phyloP scores from a whole-genome alignment of 768 basidiomycete genomes.

The Naematelia aurantialba region DNA sequence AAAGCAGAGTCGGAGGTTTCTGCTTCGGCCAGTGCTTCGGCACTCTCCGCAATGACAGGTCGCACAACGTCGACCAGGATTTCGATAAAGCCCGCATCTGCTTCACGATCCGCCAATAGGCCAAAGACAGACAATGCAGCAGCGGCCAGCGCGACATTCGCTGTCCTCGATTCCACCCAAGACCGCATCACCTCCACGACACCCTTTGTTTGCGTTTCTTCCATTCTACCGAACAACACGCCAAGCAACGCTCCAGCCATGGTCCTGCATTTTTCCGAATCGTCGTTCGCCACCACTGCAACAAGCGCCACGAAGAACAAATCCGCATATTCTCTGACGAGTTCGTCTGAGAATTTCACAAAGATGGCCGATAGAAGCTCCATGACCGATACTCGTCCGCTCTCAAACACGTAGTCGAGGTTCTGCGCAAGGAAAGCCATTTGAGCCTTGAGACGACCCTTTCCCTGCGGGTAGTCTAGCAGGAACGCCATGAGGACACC shows the following conservation, averaged over 20 bases:
- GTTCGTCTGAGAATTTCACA: constrained; percentile 70
- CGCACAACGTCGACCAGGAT: constrained; percentile 11
- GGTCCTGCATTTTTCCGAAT: constrained; percentile 80
- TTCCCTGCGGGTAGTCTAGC: constrained; percentile 94
- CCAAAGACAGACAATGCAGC: constrained; percentile 81
- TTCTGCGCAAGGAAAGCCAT: constrained; percentile 92
- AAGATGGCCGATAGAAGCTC: constrained; percentile 82
- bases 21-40: constrained; percentile 49
- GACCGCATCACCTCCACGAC: constrained; percentile 69
- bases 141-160: constrained; percentile 62
- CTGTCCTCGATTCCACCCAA: constrained; percentile 65
- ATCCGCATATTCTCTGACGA: constrained; percentile 71
- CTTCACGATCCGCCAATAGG: constrained; percentile 53
- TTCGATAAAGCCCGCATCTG: constrained; percentile 7
- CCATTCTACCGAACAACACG: constrained; percentile 65
- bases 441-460: constrained; percentile 77
- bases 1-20: constrained; percentile 53
- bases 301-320: constrained; percentile 86
- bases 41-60: constrained; percentile 52
- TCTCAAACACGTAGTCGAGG: constrained; percentile 82
- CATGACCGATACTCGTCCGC: constrained; percentile 87
- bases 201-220: constrained; percentile 58
- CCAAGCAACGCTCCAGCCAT: constrained; percentile 82
- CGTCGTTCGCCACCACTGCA: constrained; percentile 91
- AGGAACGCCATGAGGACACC: constrained; percentile 87